These are phyloP conservation scores for Xylaria grammica DNA, from an alignment of 495 filamentous ascomycete genomes.

Conservation along the genomic window DNA sequence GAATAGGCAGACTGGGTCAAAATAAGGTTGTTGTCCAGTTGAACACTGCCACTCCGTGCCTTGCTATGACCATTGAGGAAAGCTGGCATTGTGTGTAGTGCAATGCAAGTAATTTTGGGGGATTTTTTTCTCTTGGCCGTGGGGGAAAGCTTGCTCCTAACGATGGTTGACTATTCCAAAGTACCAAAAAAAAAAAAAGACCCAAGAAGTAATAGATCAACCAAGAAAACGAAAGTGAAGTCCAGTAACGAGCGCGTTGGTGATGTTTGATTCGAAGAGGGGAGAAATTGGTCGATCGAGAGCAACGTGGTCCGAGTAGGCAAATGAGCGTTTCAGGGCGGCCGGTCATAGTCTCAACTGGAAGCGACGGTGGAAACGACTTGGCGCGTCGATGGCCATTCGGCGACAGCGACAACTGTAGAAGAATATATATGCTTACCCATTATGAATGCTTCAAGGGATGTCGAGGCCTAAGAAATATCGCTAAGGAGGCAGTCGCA, in stretches of 20 bases:
- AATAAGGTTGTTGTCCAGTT: slow-evolving; percentile 44
- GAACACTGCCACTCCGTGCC: slow-evolving; percentile 50
- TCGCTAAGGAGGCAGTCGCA: slow-evolving; percentile 30
- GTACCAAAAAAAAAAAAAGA: slow-evolving; percentile 41
- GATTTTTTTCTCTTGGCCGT: slow-evolving; percentile 22
- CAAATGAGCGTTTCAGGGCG: slow-evolving; percentile 15
- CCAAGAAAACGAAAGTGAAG: slow-evolving; percentile 28
- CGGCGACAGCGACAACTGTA: slow-evolving; percentile 35
- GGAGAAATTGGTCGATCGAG: slow-evolving; percentile 31
- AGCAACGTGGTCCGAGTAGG: background rate
- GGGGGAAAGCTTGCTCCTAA: slow-evolving; percentile 32
- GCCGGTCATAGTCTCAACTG: slow-evolving; percentile 20
- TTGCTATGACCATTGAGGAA: slow-evolving; percentile 49
- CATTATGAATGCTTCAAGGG: slow-evolving; percentile 48
- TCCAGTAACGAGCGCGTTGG: slow-evolving; percentile 23
- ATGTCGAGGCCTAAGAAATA: slow-evolving; percentile 36
- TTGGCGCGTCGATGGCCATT: slow-evolving; percentile 37
- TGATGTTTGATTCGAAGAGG: slow-evolving; percentile 28
- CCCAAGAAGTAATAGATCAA: slow-evolving; percentile 48
- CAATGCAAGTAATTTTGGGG: slow-evolving; percentile 19
- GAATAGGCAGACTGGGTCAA: slow-evolving; percentile 32
- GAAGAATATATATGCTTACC: slow-evolving; percentile 52
- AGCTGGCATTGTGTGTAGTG: slow-evolving; percentile 41
- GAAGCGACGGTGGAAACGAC: slow-evolving; percentile 22
- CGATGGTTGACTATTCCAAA: slow-evolving; percentile 43